phyloP scores from a whole-genome alignment of 257 asterid species.

The Salvia rosmarinus region DNA sequence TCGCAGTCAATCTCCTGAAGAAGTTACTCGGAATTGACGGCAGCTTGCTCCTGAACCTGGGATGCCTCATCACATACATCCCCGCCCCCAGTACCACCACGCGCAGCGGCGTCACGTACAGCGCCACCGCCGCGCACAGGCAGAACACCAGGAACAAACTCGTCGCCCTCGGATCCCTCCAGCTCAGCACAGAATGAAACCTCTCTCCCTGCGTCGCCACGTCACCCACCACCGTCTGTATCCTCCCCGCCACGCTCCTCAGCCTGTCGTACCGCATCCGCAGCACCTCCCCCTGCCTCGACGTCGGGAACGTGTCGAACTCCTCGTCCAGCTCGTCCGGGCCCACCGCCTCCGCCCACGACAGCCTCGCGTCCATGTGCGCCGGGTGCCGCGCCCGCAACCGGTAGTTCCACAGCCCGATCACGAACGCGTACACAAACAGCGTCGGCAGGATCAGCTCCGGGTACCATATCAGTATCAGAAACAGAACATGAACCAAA shows the following conservation, averaged over 20 bases:
- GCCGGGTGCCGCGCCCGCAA: conserved; percentile 68
- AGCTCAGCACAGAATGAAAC: conserved; percentile 57
- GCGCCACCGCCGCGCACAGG: conserved; percentile 57
- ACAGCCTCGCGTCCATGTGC: conserved; percentile 69
- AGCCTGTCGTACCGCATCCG: conserved; percentile 77
- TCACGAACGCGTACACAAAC: conserved; percentile 57
- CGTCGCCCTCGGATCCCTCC: conserved; percentile 88
- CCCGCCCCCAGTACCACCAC: conserved; percentile 57
- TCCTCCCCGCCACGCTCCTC: conserved; percentile 72
- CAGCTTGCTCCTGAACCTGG: conserved; percentile 70
- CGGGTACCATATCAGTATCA: conserved; percentile 67
- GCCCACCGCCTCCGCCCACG: conserved; percentile 66
- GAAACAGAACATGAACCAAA: conserved; percentile 62
- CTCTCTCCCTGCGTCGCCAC: conserved; percentile 82
- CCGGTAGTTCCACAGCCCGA: conserved; percentile 77
- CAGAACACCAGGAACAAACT: conserved; percentile 62
- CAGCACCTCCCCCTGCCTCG: conserved; percentile 46
- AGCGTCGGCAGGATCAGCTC: conserved; percentile 70
- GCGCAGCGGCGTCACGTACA: conserved; percentile 57
- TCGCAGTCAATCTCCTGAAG: conserved; percentile 67
- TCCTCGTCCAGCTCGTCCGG: conserved; percentile 84
- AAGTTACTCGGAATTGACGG: conserved; percentile 71
- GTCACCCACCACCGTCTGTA: conserved; percentile 81
- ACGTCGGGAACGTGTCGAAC: conserved; percentile 69
- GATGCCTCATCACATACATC: conserved; percentile 63